Evolutionary conservation across 179 eudicot genomes (phyloP).

Genomic region (Beta macrorhiza): DNA sequence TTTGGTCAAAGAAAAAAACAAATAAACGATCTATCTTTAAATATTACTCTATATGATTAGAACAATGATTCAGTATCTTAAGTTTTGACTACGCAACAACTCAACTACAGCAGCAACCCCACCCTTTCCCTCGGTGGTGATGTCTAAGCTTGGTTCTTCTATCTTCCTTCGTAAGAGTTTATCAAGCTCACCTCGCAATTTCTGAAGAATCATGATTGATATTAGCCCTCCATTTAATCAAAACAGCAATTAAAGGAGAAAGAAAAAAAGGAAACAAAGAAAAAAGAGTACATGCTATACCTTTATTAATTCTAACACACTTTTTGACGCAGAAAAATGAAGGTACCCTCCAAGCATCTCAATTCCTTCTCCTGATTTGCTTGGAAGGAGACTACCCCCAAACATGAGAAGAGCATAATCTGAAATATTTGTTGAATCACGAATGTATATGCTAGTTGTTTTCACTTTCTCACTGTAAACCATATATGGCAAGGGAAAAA

Average conservation of each 20-base stretch:
- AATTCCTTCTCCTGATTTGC: constrained; percentile 83
- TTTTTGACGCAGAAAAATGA: constrained; percentile 91
- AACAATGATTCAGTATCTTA: constrained; percentile 20
- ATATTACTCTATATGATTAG: no score
- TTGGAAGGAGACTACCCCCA: constrained; percentile 86
- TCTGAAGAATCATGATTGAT: constrained; percentile 43
- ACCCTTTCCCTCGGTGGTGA: constrained; percentile 70
- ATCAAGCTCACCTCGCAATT: constrained; percentile 88
- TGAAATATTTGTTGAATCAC: constrained; percentile 92
- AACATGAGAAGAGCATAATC: constrained; percentile 92
- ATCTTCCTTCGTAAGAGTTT: constrained; percentile 83
- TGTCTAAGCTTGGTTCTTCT: constrained; percentile 77
- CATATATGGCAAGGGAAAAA: constrained; percentile 90
- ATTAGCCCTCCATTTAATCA: background rate
- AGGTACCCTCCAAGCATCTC: constrained; percentile 99
- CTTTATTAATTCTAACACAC: constrained; percentile 78
- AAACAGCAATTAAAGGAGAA: background rate
- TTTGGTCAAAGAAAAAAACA: no score
- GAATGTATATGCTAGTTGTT: constrained; percentile 67
- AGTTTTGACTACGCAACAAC: constrained; percentile 66
- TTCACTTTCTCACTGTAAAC: constrained; percentile 96
- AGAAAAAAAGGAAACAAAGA: background rate
- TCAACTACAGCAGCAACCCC: constrained; percentile 91
- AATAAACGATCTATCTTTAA: no score
- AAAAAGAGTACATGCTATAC: constrained; percentile 31